Conservation (phyloP, 192 early-diverging fungal species). For the Coemansia sp. region DNA sequence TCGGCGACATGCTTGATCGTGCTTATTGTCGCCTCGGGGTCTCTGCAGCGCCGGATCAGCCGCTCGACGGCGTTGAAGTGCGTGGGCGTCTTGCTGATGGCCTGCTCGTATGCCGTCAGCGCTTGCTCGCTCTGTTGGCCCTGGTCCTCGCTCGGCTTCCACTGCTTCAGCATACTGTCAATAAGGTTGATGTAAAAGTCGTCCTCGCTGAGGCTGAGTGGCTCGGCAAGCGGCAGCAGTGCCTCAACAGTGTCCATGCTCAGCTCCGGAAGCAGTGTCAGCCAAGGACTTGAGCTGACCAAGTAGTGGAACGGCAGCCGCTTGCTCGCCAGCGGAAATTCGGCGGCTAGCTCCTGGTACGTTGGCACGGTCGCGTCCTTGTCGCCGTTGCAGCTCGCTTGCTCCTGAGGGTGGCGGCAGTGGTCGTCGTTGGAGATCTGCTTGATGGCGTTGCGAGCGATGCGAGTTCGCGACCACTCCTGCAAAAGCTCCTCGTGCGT, state of each 20-base stretch:
- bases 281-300: constrained; percentile 50
- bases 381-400: not conserved
- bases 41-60: constrained; percentile 59
- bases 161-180: constrained; percentile 55
- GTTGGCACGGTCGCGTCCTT: not conserved
- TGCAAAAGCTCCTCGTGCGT: constrained; percentile 54
- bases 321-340: constrained; percentile 34
- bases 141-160: constrained; percentile 16
- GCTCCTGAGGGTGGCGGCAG: not conserved
- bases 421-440: constrained; percentile 1
- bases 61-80: constrained; percentile 60
- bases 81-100: constrained; percentile 28
- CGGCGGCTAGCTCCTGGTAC: constrained; percentile 18
- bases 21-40: constrained; percentile 57
- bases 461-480: constrained; percentile 29
- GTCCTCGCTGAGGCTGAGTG: constrained; percentile 61
- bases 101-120: constrained; percentile 15
- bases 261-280: constrained; percentile 60
- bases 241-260: constrained; percentile 54
- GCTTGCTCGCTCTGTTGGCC: not conserved
- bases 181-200: constrained; percentile 67
- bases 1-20: constrained; percentile 60
- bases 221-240: constrained; percentile 60
- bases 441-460: constrained; percentile 11
- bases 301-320: constrained; percentile 71